Conservation (phyloP, 2,329 filamentous ascomycete genomes). For the Pseudocercospora crystallina region DNA sequence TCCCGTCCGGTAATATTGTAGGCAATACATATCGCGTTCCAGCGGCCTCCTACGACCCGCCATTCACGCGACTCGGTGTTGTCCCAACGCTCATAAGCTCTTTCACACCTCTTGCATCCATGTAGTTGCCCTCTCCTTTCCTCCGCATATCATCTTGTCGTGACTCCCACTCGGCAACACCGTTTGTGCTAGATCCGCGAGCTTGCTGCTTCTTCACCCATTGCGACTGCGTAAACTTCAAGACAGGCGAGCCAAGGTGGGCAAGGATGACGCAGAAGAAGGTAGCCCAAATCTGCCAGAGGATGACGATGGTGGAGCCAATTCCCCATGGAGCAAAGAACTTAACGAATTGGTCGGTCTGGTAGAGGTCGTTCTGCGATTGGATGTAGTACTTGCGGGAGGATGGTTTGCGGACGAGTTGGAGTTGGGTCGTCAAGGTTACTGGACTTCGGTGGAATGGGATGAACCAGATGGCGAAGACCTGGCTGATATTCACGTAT, state of each 20-base stretch:
- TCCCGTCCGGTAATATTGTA: no score
- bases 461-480: constrained; percentile 74
- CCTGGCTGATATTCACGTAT: constrained; percentile 71
- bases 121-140: neutral
- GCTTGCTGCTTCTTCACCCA: constrained; percentile 7
- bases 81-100: neutral
- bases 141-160: neutral
- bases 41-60: no score
- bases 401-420: constrained; percentile 24
- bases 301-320: constrained; percentile 48
- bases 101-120: constrained; percentile 1
- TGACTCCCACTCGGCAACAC: neutral
- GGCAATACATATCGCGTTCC: no score
- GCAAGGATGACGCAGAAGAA: constrained; percentile 63
- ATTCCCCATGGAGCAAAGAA: constrained; percentile 64
- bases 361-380: constrained; percentile 79
- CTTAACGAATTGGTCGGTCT: constrained; percentile 71
- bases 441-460: constrained; percentile 66
- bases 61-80: neutral
- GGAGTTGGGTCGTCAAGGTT: constrained; percentile 35
- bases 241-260: constrained; percentile 51
- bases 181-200: constrained; percentile 4
- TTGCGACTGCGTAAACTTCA: constrained; percentile 21
- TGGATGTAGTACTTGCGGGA: constrained; percentile 65
- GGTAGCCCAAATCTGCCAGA: constrained; percentile 65